These are phyloP conservation scores for Nepenthes mirabilis DNA, from an alignment of 148 eudicot species.

Conservation along the genomic window DNA sequence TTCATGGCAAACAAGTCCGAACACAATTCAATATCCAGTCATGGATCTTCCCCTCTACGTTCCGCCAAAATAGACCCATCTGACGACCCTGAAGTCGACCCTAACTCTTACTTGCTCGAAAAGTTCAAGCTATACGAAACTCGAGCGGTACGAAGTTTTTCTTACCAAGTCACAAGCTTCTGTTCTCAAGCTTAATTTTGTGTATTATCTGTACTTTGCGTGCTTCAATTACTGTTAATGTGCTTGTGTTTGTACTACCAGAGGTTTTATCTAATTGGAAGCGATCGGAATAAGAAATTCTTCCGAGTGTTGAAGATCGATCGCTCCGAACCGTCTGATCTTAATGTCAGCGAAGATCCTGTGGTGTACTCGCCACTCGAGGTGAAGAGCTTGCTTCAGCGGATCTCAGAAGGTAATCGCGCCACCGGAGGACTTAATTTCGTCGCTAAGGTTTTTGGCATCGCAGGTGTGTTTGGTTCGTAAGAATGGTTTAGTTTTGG, in stretches of 20 bases:
- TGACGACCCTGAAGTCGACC: conserved; percentile 49
- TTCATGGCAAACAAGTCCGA: conserved; percentile 42
- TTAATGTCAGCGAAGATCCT: conserved; percentile 89
- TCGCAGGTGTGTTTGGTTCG: conserved; percentile 46
- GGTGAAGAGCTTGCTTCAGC: conserved; percentile 75
- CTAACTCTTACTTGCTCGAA: conserved; percentile 61
- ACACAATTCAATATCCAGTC: conserved; percentile 22
- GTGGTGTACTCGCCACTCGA: conserved; percentile 82
- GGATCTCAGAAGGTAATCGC: conserved; percentile 87
- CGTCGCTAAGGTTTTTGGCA: conserved; percentile 82
- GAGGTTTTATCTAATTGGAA: conserved; percentile 88
- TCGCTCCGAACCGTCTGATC: conserved; percentile 78
- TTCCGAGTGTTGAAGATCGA: conserved; percentile 88
- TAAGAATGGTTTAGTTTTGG: background rate
- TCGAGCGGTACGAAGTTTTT: conserved; percentile 41
- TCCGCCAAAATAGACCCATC: conserved; percentile 32
- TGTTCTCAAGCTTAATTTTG: background rate
- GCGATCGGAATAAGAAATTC: conserved; percentile 69
- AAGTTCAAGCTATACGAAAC: conserved; percentile 94
- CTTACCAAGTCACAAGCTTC: background rate
- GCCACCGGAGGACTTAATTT: conserved; percentile 79
- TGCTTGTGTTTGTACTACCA: conserved; percentile 8
- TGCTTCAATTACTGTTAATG: background rate
- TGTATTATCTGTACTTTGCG: background rate
- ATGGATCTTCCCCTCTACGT: conserved; percentile 18